phyloP scores from a whole-genome alignment of 2,329 filamentous ascomycete genomes.

The Cordyceps cicadae region DNA sequence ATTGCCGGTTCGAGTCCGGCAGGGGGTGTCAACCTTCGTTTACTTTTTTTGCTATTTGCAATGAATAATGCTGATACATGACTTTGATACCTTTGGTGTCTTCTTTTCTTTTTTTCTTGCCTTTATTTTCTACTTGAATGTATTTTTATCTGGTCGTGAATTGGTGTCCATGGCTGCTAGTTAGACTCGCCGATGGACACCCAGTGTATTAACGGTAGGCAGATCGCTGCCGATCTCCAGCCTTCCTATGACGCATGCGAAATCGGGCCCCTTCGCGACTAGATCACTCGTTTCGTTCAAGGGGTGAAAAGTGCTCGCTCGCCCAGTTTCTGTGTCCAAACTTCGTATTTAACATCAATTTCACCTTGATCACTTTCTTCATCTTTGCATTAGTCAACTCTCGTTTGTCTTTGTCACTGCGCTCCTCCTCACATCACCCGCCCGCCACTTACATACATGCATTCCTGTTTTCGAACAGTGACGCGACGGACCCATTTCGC shows the following conservation, averaged over 20 bases:
- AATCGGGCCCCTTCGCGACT: slow-evolving; percentile 6
- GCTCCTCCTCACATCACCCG: background rate
- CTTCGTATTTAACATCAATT: background rate
- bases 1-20: slow-evolving; percentile 13
- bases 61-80: too few relatives aligned
- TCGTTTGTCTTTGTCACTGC: background rate
- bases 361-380: background rate
- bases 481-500: background rate
- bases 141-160: background rate
- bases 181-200: background rate
- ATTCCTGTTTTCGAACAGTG: background rate
- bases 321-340: background rate
- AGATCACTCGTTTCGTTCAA: background rate
- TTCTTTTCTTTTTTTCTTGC: too few relatives aligned
- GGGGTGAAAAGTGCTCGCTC: background rate
- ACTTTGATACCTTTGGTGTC: background rate
- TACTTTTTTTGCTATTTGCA: background rate
- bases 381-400: background rate
- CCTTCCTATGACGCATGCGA: slow-evolving; percentile 5
- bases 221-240: slow-evolving; percentile 8
- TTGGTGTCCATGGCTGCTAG: background rate
- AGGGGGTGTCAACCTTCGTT: slow-evolving; percentile 4
- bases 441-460: slow-evolving; percentile 1
- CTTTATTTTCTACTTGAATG: background rate
- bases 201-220: background rate